Evolutionary conservation across 176 grass and related monocot genomes (phyloP).

Genomic region (Aegilops sharonensis): DNA sequence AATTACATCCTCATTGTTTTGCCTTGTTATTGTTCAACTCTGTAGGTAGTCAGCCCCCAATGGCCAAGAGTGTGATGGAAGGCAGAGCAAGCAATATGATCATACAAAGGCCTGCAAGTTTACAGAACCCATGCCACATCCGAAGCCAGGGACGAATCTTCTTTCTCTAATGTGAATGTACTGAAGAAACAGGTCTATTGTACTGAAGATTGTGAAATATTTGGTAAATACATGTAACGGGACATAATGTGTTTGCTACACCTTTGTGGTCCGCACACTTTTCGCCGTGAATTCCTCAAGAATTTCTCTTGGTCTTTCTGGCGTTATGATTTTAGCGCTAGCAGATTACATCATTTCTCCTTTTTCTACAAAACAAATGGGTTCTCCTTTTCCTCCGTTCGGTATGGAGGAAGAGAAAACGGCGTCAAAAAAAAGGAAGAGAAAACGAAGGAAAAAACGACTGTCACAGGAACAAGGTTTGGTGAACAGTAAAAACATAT

Average conservation of each 20-base stretch:
- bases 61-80: slow-evolving; percentile 77
- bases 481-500: no score
- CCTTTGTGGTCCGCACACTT: not conserved
- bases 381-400: no score
- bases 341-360: not conserved
- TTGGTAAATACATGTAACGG: not conserved
- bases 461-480: no score
- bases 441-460: no score
- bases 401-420: no score
- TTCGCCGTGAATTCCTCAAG: not conserved
- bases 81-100: not conserved
- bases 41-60: slow-evolving; percentile 95
- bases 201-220: not conserved
- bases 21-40: not conserved
- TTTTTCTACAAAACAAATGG: not conserved
- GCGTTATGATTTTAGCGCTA: not conserved
- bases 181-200: not conserved
- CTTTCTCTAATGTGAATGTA: slow-evolving; percentile 6
- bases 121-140: not conserved
- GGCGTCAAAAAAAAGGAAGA: no score
- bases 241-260: not conserved
- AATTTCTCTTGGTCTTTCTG: not conserved
- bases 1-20: not conserved
- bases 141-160: not conserved
- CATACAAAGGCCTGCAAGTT: slow-evolving; percentile 7